Evolutionary conservation across 1,284 basidiomycete genomes (phyloP).

Genomic region (Sphaerobolus stellatus): DNA sequence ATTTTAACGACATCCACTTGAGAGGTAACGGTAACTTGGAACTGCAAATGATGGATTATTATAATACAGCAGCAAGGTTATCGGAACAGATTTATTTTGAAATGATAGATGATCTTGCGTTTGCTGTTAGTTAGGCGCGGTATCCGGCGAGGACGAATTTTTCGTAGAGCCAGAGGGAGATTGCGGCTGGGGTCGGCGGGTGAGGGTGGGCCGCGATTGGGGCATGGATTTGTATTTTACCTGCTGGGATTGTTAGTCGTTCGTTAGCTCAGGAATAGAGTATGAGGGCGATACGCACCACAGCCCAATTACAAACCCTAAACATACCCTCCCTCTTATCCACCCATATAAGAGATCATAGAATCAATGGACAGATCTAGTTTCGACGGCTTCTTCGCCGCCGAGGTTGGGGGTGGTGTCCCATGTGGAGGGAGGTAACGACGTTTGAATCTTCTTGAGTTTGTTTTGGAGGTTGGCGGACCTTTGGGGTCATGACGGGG

Average conservation of each 20-base stretch:
- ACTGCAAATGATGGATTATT: too few species aligned
- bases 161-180: slow-evolving; percentile 76
- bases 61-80: too few species aligned
- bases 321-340: slow-evolving; percentile 79
- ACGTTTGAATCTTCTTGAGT: slow-evolving; percentile 79
- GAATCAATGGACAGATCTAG: slow-evolving; percentile 84
- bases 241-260: slow-evolving; percentile 38
- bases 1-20: too few species aligned
- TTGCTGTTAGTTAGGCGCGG: too few species aligned
- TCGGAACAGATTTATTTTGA: too few species aligned
- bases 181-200: slow-evolving; percentile 34
- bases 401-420: slow-evolving; percentile 74
- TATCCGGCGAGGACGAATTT: slow-evolving; percentile 87
- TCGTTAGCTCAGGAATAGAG: neutral
- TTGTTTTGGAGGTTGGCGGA: slow-evolving; percentile 71
- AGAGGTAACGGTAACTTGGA: too few species aligned
- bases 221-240: slow-evolving; percentile 78
- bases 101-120: too few species aligned
- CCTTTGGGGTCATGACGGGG: slow-evolving; percentile 72
- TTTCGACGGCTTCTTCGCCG: slow-evolving; percentile 75
- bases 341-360: slow-evolving; percentile 82
- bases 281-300: slow-evolving; percentile 63
- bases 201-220: slow-evolving; percentile 23
- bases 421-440: slow-evolving; percentile 79
- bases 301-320: slow-evolving; percentile 84